Evolutionary conservation across 768 basidiomycete species (phyloP).

Genomic region (Phlebiopsis flavidoalba): DNA sequence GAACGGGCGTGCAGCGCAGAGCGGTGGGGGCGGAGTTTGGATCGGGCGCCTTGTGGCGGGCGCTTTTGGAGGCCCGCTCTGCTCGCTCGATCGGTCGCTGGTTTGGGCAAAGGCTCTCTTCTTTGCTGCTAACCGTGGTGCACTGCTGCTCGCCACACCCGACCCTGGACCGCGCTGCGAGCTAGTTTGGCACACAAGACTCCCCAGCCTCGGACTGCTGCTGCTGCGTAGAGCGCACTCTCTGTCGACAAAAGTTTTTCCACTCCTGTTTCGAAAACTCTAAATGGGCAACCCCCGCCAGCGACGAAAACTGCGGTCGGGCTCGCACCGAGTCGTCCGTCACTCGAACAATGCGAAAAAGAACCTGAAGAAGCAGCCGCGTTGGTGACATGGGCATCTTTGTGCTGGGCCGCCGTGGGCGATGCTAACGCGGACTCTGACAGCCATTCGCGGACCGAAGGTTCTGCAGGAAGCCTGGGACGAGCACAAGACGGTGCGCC

Average conservation of each 20-base stretch:
- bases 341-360: slow-evolving; percentile 73
- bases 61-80: not conserved
- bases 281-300: slow-evolving; percentile 93
- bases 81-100: not conserved
- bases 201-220: not conserved
- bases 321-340: slow-evolving; percentile 64
- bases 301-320: slow-evolving; percentile 78
- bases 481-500: slow-evolving; percentile 76
- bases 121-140: not conserved
- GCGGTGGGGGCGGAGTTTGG: slow-evolving; percentile 9
- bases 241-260: not conserved
- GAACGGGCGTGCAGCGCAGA: slow-evolving; percentile 9
- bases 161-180: not conserved
- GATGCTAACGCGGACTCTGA: slow-evolving; percentile 12
- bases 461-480: slow-evolving; percentile 85
- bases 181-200: not conserved
- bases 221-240: not conserved
- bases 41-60: slow-evolving; percentile 1
- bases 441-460: slow-evolving; percentile 80
- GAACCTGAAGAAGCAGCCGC: slow-evolving; percentile 72
- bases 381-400: slow-evolving; percentile 37
- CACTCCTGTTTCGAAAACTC: not conserved
- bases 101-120: not conserved
- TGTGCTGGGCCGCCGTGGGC: slow-evolving; percentile 3
- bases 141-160: not conserved